phyloP scores from a whole-genome alignment of 768 basidiomycete species.

The Phylloporus sp. region DNA sequence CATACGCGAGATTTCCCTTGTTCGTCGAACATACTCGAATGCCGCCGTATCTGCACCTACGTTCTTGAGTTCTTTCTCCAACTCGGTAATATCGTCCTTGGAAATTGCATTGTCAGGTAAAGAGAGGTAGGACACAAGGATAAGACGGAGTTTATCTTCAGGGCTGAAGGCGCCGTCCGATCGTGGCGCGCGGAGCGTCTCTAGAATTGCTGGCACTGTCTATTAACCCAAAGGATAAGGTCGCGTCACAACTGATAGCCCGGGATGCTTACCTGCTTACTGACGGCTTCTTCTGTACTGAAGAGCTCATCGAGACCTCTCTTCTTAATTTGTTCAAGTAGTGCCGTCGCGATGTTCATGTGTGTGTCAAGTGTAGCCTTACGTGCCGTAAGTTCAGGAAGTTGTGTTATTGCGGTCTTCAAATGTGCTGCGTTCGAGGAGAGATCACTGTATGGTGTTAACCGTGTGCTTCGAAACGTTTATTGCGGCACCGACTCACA shows the following conservation, averaged over 20 bases:
- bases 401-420: conserved; percentile 94
- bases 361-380: conserved; percentile 97
- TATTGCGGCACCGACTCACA: conserved; percentile 49
- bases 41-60: conserved; percentile 77
- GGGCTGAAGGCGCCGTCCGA: conserved; percentile 63
- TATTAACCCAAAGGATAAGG: conserved; percentile 28
- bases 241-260: background rate
- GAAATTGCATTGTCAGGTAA: conserved; percentile 73
- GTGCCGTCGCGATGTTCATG: conserved; percentile 97
- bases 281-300: conserved; percentile 88
- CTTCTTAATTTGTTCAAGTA: conserved; percentile 93
- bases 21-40: conserved; percentile 89
- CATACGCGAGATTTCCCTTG: conserved; percentile 92
- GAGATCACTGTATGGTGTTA: conserved; percentile 54
- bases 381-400: conserved; percentile 94
- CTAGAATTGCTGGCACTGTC: conserved; percentile 77
- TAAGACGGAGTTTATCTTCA: conserved; percentile 87
- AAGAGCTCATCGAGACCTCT: conserved; percentile 96
- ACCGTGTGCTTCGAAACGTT: background rate
- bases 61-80: conserved; percentile 82
- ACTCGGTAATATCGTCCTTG: conserved; percentile 84
- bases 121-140: conserved; percentile 94
- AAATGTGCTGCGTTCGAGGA: conserved; percentile 91
- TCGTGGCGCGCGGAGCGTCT: conserved; percentile 75
- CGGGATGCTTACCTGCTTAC: conserved; percentile 61